phyloP scores from a whole-genome alignment of 2,329 filamentous ascomycete species.

The Coniochaeta hoffmannii region DNA sequence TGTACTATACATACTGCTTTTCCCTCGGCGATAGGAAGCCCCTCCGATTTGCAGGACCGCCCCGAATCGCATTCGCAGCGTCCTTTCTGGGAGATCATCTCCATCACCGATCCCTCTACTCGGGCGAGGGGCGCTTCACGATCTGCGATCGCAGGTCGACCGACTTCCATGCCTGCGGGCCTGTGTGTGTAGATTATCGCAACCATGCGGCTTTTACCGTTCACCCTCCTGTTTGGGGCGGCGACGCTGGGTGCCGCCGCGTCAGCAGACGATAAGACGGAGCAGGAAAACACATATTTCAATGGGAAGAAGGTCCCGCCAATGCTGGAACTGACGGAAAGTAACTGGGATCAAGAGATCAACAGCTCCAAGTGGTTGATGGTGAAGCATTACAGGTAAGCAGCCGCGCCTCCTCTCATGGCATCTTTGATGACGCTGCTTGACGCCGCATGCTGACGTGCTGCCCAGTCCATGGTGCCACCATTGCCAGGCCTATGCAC shows the following conservation, averaged over 20 bases:
- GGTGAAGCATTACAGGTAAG: conserved; percentile 62
- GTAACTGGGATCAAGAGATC: conserved; percentile 49
- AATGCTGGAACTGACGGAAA: conserved; percentile 50
- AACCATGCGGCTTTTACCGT: conserved; percentile 35
- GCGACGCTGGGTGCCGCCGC: conserved; percentile 30
- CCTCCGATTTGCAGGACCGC: not conserved
- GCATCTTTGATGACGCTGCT: not conserved
- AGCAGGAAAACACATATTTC: conserved; percentile 47
- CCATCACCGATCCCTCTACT: not conserved
- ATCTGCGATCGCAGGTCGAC: not conserved
- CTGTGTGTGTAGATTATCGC: conserved; percentile 5
- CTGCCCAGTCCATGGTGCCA: conserved; percentile 47
- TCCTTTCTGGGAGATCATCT: not conserved
- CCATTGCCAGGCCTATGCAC: conserved; percentile 74
- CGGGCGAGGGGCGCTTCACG: not conserved
- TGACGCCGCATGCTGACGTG: conserved; percentile 12
- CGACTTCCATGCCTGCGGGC: not conserved
- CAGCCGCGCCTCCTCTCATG: not conserved
- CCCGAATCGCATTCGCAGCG: not conserved
- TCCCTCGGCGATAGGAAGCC: not conserved
- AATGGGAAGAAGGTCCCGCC: conserved; percentile 61
- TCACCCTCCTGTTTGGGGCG: conserved; percentile 40
- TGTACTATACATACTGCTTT: not conserved
- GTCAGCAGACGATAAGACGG: conserved; percentile 27
- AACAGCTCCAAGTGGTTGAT: conserved; percentile 45